A percentile compares a stretch with the other conserved stretches of the same genome.
Conservation (phyloP, 495 filamentous ascomycete genomes). For the Penicillium nucicola region DNA sequence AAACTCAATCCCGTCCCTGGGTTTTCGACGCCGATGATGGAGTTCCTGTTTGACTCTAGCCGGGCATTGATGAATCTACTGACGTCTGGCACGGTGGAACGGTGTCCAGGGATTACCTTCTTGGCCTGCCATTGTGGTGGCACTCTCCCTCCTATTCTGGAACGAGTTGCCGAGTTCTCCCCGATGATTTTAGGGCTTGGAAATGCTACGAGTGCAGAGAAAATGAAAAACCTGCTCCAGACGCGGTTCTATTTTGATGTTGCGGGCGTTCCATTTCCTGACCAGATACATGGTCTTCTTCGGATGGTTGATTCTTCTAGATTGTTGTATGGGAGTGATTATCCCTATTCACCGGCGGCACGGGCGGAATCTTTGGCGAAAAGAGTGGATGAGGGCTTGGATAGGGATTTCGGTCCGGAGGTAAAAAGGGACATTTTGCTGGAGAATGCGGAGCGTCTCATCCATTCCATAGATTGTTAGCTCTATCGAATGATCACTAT, state of each 20-base stretch:
- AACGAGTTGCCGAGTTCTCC: constrained; percentile 38
- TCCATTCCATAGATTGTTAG: neutral
- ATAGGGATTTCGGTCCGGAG: constrained; percentile 4
- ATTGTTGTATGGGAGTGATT: constrained; percentile 49
- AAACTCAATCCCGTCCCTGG: constrained; percentile 22
- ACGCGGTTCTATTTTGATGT: constrained; percentile 49
- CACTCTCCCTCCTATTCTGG: constrained; percentile 40
- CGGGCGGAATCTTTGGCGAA: constrained; percentile 4
- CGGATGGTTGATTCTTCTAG: constrained; percentile 22
- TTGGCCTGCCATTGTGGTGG: constrained; percentile 51
- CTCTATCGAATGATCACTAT: neutral
- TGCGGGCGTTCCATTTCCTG: constrained; percentile 48
- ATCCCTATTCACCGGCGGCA: constrained; percentile 26
- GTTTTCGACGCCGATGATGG: constrained; percentile 48
- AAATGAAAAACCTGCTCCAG: constrained; percentile 25
- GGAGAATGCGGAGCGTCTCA: constrained; percentile 9
- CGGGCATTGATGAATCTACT: constrained; percentile 48
- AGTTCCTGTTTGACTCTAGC: constrained; percentile 56
- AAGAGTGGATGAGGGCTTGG: constrained; percentile 11
- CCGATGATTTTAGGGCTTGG: constrained; percentile 5
- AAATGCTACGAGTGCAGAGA: constrained; percentile 8
- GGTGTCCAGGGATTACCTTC: constrained; percentile 42
- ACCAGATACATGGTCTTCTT: constrained; percentile 36
- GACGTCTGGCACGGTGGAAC: constrained; percentile 40
- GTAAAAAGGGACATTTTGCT: neutral